Percentiles rank a stretch among this genome's conserved stretches.
Evolutionary conservation across 176 grass and related monocot species (phyloP).

Genomic region (Aechmea fasciata): DNA sequence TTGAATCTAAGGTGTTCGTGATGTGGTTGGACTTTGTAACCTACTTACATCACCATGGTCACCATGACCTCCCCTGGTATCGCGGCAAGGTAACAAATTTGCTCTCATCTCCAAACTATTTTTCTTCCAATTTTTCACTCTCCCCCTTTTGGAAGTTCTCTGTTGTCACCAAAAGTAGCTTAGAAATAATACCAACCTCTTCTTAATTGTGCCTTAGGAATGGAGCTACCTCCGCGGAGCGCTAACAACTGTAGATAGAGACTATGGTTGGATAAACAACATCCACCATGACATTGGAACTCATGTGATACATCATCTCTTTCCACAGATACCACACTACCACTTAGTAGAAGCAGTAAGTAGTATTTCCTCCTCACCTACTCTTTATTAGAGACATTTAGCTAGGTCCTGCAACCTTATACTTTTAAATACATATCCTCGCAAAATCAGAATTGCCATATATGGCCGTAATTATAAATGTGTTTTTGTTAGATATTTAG

Average conservation of each 20-base stretch:
- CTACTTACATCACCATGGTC: conserved; percentile 86
- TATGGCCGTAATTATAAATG: no score
- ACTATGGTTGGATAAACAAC: conserved; percentile 94
- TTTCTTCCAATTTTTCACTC: background rate
- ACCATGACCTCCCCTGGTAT: conserved; percentile 71
- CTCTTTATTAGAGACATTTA: background rate
- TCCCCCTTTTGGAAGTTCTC: no score
- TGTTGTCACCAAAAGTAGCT: no score
- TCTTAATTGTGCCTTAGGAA: conserved; percentile 34
- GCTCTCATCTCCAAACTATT: background rate
- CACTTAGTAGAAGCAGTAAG: conserved; percentile 81
- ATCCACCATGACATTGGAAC: conserved; percentile 96
- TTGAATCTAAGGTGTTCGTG: conserved; percentile 59
- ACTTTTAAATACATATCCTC: no score
- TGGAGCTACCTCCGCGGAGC: conserved; percentile 90
- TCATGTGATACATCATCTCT: conserved; percentile 95
- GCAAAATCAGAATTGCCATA: no score
- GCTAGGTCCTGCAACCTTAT: background rate
- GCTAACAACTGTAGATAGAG: conserved; percentile 68
- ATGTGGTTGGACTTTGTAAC: conserved; percentile 86
- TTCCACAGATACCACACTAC: conserved; percentile 93
- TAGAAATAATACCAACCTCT: background rate
- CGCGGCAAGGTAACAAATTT: conserved; percentile 43
- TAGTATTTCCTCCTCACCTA: background rate
- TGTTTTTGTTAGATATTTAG: background rate